A percentile compares a stretch with the other conserved stretches of the same genome.
These are phyloP conservation scores for Boletus rubroflammeus DNA, from an alignment of 768 basidiomycete genomes.

Conservation along the genomic window DNA sequence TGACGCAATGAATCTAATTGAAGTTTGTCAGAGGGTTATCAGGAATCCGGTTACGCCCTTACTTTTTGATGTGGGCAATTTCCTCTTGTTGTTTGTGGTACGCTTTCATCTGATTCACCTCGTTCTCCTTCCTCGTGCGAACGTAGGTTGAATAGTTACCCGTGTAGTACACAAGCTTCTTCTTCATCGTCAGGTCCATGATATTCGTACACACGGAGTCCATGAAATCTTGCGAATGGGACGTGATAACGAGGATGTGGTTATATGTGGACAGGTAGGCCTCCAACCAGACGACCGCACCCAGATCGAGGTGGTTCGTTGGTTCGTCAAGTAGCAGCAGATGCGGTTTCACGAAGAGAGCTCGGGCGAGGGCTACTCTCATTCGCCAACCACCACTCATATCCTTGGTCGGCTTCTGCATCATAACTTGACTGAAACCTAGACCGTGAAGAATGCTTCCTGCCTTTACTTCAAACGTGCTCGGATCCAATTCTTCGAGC, in stretches of 20 bases:
- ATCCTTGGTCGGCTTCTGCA: slow-evolving; percentile 95
- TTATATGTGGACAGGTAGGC: slow-evolving; percentile 98
- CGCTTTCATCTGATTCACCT: slow-evolving; percentile 99
- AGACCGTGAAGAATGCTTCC: slow-evolving; percentile 96
- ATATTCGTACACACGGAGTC: slow-evolving; percentile 96
- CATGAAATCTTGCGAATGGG: slow-evolving; percentile 99
- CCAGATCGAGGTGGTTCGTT: slow-evolving; percentile 92
- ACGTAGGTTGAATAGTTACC: slow-evolving; percentile 99
- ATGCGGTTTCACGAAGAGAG: slow-evolving; percentile 96
- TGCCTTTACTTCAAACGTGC: slow-evolving; percentile 93
- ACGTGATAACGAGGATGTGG: slow-evolving; percentile 96
- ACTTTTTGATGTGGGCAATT: slow-evolving; percentile 98
- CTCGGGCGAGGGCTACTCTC: slow-evolving; percentile 95
- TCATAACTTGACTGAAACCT: slow-evolving; percentile 87
- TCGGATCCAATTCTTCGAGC: slow-evolving; percentile 94
- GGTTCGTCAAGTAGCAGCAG: slow-evolving; percentile 90
- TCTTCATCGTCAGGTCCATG: slow-evolving; percentile 91
- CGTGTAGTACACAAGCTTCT: slow-evolving; percentile 90
- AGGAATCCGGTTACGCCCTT: slow-evolving; percentile 17
- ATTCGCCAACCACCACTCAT: slow-evolving; percentile 99
- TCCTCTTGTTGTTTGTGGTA: slow-evolving; percentile 98
- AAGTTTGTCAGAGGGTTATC: slow-evolving; percentile 7
- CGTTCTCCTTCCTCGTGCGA: slow-evolving; percentile 93
- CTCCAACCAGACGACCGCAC: slow-evolving; percentile 98
- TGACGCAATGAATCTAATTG: slow-evolving; percentile 87